Percentiles rank a stretch among this genome's conserved stretches.
Conservation (phyloP, 108 stramenopile species). For the Nitzschia sp. region DNA sequence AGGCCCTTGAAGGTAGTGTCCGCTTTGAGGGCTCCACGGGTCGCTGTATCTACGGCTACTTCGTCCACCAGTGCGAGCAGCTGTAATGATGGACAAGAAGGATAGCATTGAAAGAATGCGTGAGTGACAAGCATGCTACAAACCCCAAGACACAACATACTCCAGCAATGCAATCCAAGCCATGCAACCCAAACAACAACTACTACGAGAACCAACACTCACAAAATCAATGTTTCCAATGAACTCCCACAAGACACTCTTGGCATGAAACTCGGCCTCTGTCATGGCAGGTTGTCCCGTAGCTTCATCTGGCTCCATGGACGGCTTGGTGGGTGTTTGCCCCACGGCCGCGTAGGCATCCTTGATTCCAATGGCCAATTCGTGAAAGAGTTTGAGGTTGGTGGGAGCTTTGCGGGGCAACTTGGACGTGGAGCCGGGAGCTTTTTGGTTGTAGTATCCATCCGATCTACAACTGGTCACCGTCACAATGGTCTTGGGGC, state of each 20-base stretch:
- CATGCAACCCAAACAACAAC: neutral
- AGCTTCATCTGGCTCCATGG: conserved; percentile 29
- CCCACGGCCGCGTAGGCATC: conserved; percentile 84
- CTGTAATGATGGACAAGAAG: conserved; percentile 17
- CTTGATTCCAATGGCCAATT: conserved; percentile 82
- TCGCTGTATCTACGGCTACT: conserved; percentile 82
- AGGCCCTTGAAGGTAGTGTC: conserved; percentile 79
- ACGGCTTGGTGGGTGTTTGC: conserved; percentile 51
- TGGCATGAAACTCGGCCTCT: conserved; percentile 44
- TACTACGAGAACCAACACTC: conserved; percentile 30
- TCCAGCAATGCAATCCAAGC: neutral
- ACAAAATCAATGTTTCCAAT: conserved; percentile 83
- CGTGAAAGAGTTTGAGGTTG: conserved; percentile 83
- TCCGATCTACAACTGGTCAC: conserved; percentile 86
- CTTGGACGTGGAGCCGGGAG: conserved; percentile 77
- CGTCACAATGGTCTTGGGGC: conserved; percentile 59
- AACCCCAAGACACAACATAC: neutral
- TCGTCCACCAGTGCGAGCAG: conserved; percentile 80
- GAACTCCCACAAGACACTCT: conserved; percentile 70
- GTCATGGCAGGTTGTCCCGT: conserved; percentile 19
- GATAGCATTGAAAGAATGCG: neutral
- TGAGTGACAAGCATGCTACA: neutral
- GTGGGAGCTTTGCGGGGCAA: conserved; percentile 78
- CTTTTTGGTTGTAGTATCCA: conserved; percentile 84
- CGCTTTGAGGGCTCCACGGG: conserved; percentile 82